These are phyloP conservation scores for Metarhizium rileyi DNA, from an alignment of 2,329 filamentous ascomycete species.

Conservation along the genomic window DNA sequence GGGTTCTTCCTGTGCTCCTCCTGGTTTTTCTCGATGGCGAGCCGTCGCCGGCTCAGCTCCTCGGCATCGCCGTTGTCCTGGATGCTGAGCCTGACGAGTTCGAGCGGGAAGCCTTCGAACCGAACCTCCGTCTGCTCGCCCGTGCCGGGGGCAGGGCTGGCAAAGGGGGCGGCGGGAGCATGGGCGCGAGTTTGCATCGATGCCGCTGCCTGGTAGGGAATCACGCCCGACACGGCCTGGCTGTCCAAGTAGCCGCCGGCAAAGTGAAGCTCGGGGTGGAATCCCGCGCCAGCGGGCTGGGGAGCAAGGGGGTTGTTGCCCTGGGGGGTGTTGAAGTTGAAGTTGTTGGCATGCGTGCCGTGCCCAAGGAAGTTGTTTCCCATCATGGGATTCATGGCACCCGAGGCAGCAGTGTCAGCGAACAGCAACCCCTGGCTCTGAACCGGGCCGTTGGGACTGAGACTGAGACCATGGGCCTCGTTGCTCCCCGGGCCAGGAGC, in stretches of 20 bases:
- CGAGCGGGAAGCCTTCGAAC: conserved; percentile 11
- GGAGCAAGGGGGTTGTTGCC: background rate
- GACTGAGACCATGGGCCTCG: background rate
- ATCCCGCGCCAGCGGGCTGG: background rate
- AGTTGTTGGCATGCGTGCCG: background rate
- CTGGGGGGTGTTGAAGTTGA: background rate
- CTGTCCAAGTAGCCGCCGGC: background rate
- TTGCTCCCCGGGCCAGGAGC: background rate
- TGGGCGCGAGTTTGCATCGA: background rate
- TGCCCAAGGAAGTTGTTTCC: background rate
- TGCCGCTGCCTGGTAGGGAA: background rate
- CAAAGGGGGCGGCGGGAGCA: background rate
- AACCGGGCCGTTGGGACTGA: background rate
- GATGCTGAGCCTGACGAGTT: conserved; percentile 14
- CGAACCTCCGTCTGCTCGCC: background rate
- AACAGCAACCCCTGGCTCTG: background rate
- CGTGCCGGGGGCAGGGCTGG: background rate
- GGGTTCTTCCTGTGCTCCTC: conserved; percentile 12
- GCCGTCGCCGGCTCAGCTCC: conserved; percentile 13
- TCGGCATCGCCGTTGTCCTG: conserved; percentile 8
- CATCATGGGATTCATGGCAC: background rate
- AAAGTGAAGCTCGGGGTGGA: background rate
- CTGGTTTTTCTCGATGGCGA: conserved; percentile 15
- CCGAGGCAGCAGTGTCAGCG: background rate
- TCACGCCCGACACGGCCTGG: background rate